Conservation (phyloP, 768 basidiomycete species). For the Hortiboletus flavorubellus region DNA sequence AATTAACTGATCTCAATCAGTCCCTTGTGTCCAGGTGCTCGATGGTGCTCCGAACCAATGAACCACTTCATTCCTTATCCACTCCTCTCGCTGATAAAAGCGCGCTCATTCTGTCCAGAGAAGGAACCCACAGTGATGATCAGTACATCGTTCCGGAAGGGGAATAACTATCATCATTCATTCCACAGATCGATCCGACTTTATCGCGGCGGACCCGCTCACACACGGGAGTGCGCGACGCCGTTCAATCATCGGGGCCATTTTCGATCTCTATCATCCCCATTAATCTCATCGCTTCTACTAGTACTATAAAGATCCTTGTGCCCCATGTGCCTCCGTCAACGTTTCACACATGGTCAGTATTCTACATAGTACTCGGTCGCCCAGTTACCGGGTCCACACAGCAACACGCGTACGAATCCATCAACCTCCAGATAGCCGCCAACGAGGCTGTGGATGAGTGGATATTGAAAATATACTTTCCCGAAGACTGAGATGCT, state of each 20-base stretch:
- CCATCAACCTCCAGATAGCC: not conserved
- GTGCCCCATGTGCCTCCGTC: not conserved
- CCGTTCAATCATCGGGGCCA: slow-evolving; percentile 16
- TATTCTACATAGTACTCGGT: not conserved
- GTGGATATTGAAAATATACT: slow-evolving; percentile 5
- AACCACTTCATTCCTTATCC: not conserved
- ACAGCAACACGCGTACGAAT: slow-evolving; percentile 13
- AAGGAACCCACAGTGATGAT: slow-evolving; percentile 9
- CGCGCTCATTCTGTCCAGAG: slow-evolving; percentile 3
- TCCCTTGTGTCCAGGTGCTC: not conserved
- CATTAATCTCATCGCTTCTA: slow-evolving; percentile 3
- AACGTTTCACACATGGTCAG: slow-evolving; percentile 2
- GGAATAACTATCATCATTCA: slow-evolving; percentile 7
- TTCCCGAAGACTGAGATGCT: not conserved
- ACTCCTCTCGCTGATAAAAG: not conserved
- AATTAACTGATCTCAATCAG: not conserved
- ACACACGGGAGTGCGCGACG: slow-evolving; percentile 1
- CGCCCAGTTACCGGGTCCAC: not conserved
- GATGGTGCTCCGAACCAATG: not conserved
- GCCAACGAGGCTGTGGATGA: slow-evolving; percentile 1
- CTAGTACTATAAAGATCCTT: not conserved
- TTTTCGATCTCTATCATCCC: slow-evolving; percentile 2
- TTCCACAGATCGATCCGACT: slow-evolving; percentile 20
- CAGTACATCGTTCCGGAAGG: slow-evolving; percentile 7
- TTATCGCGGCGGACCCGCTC: slow-evolving; percentile 12